Conservation (phyloP, 129 eudicot genomes). For the Escallonia rubra region DNA sequence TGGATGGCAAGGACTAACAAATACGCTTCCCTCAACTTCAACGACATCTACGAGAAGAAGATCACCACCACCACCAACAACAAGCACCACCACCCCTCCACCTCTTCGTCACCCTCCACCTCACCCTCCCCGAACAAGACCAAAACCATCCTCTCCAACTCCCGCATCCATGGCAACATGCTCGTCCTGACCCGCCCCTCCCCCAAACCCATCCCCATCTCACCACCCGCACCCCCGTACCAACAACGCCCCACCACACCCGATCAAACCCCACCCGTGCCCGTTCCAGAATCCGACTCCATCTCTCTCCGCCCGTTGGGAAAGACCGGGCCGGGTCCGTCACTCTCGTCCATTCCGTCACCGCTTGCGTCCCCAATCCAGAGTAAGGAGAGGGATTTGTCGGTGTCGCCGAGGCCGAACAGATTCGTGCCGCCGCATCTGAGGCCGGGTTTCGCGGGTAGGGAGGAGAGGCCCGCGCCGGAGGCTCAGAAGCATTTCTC, state of each 20-base stretch:
- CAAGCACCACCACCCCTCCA: neutral
- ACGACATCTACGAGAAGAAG: conserved; percentile 68
- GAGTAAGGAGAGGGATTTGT: conserved; percentile 9
- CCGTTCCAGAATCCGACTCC: conserved; percentile 17
- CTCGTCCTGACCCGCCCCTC: conserved; percentile 64
- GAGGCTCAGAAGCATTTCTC: conserved; percentile 20
- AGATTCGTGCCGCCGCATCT: conserved; percentile 76
- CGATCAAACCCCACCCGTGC: conserved; percentile 21
- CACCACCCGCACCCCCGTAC: conserved; percentile 11
- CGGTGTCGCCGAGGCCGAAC: conserved; percentile 23
- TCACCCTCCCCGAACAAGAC: conserved; percentile 4
- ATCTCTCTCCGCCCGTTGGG: conserved; percentile 68
- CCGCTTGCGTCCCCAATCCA: conserved; percentile 9
- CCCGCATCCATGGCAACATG: conserved; percentile 75
- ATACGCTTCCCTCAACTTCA: conserved; percentile 69
- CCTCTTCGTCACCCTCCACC: conserved; percentile 15
- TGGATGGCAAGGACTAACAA: conserved; percentile 84
- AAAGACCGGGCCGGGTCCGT: conserved; percentile 35
- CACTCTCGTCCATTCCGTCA: neutral
- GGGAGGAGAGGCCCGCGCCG: conserved; percentile 48
- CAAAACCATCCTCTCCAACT: conserved; percentile 35
- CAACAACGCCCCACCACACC: conserved; percentile 14
- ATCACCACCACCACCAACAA: conserved; percentile 15
- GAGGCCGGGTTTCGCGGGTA: conserved; percentile 58
- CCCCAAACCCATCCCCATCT: conserved; percentile 42